Evolutionary conservation across 352 stramenopile genomes (phyloP).

Genomic region (Phytophthora pini): DNA sequence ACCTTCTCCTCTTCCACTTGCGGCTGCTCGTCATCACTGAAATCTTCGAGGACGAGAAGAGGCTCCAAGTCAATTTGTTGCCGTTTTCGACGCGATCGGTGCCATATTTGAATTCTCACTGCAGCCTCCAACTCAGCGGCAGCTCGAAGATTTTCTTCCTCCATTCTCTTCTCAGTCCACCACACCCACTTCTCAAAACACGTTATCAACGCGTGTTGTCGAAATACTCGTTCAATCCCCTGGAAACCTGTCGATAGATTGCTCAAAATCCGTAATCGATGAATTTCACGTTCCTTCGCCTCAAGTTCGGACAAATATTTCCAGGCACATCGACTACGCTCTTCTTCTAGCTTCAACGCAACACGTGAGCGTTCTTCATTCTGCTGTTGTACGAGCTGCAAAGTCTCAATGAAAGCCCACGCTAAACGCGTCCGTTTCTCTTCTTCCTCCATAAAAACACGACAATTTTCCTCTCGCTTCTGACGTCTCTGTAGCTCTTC

Average conservation of each 20-base stretch:
- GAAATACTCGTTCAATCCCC: conserved; percentile 8
- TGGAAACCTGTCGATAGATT: conserved; percentile 18
- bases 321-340: conserved; percentile 23
- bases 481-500: conserved; percentile 10
- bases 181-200: conserved; percentile 16
- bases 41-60: conserved; percentile 26
- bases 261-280: background rate
- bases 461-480: conserved; percentile 5
- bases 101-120: conserved; percentile 33
- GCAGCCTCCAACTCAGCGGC: conserved; percentile 14
- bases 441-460: conserved; percentile 28
- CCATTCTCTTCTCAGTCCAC: conserved; percentile 4
- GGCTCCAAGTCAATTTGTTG: conserved; percentile 4
- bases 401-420: conserved; percentile 7
- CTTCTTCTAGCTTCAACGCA: conserved; percentile 28
- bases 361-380: conserved; percentile 17
- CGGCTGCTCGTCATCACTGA: conserved; percentile 25
- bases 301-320: conserved; percentile 8
- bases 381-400: conserved; percentile 10
- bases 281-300: conserved; percentile 8
- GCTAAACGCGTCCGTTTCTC: conserved; percentile 18
- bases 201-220: conserved; percentile 4
- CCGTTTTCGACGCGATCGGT: conserved; percentile 12
- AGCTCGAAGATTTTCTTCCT: conserved; percentile 11
- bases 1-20: conserved; percentile 14